phyloP scores from a whole-genome alignment of 345 rosid genomes.

The Eucalyptus regnans region DNA sequence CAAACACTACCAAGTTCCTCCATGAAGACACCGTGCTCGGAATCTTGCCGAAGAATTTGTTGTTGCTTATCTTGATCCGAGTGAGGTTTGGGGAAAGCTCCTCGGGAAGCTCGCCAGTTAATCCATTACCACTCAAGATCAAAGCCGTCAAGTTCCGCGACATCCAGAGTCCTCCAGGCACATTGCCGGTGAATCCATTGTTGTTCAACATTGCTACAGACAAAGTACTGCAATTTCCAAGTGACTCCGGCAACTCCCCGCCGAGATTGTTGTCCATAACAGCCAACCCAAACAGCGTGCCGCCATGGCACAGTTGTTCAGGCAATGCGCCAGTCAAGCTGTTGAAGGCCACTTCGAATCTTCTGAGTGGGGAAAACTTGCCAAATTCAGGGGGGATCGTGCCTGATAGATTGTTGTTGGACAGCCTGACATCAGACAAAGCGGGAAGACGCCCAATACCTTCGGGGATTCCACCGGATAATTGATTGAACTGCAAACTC shows the following conservation, averaged over 20 bases:
- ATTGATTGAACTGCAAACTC: constrained; percentile 15
- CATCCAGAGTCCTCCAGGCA: constrained; percentile 48
- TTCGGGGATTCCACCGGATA: constrained; percentile 39
- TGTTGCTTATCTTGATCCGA: constrained; percentile 23
- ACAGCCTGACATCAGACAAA: constrained; percentile 19
- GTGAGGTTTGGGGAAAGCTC: constrained; percentile 17
- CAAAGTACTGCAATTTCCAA: constrained; percentile 35
- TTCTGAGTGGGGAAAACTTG: constrained; percentile 15
- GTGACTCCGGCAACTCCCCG: constrained; percentile 45
- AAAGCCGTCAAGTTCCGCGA: constrained; percentile 3
- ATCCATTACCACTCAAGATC: constrained; percentile 12
- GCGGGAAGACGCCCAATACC: constrained; percentile 28
- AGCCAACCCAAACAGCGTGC: constrained; percentile 21
- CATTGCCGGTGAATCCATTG: constrained; percentile 25
- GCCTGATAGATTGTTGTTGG: constrained; percentile 35
- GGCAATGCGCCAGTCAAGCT: constrained; percentile 33
- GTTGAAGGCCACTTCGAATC: constrained; percentile 27
- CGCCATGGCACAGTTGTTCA: constrained; percentile 24
- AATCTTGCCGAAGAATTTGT: constrained; percentile 34
- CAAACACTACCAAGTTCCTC: constrained; percentile 19
- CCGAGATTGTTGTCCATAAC: constrained; percentile 29
- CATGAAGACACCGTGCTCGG: constrained; percentile 18
- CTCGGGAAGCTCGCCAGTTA: constrained; percentile 40
- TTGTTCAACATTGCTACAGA: not conserved
- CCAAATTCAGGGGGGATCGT: constrained; percentile 43